Evolutionary conservation across 139 green algal genomes (phyloP).

Genomic region (Mesotaenium endlicherianum): DNA sequence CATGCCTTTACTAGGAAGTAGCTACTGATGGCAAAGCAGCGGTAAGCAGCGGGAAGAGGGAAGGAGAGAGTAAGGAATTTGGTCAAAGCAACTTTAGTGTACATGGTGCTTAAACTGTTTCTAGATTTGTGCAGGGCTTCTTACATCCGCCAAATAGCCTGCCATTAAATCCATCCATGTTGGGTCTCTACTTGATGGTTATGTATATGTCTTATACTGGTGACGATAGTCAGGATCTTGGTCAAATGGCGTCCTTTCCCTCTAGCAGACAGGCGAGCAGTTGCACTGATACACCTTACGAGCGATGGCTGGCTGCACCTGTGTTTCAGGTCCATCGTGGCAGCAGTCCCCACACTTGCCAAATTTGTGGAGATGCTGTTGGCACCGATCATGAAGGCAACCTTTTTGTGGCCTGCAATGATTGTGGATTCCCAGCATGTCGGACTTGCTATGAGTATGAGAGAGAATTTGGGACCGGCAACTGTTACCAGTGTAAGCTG

Average conservation of each 20-base stretch:
- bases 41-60: too few species aligned
- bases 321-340: neutral
- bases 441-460: constrained; percentile 37
- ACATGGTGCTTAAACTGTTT: neutral
- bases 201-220: neutral
- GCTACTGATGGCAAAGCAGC: too few species aligned
- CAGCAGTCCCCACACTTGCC: neutral
- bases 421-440: constrained; percentile 25
- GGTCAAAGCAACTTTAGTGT: neutral
- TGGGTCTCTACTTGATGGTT: neutral
- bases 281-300: neutral
- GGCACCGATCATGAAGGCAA: neutral
- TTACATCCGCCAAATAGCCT: neutral
- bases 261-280: neutral
- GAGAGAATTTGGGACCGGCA: neutral
- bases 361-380: constrained; percentile 25
- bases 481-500: constrained; percentile 19
- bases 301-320: too few species aligned
- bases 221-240: neutral
- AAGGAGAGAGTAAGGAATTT: neutral
- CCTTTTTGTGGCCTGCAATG: constrained; percentile 34
- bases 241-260: neutral
- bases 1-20: neutral
- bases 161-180: neutral
- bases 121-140: neutral